These are phyloP conservation scores for Aethionema arabicum DNA, from an alignment of 345 rosid species.

Conservation along the genomic window DNA sequence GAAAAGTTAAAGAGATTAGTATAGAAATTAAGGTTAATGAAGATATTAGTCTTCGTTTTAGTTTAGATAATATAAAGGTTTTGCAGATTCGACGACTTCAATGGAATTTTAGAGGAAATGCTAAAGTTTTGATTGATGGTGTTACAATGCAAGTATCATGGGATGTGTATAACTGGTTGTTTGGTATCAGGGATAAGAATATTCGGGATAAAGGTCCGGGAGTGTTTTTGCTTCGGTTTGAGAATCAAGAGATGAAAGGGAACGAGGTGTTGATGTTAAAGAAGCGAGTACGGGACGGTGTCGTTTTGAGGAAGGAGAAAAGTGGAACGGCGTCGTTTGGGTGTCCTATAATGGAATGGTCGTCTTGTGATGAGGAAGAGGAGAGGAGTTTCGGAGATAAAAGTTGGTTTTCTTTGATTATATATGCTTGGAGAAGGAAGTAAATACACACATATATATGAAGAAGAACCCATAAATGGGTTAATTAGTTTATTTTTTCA, in stretches of 20 bases:
- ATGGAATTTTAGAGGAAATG: slow-evolving; percentile 91
- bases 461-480: too few relatives aligned
- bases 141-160: slow-evolving; percentile 71
- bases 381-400: slow-evolving; percentile 28
- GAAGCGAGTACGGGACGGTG: slow-evolving; percentile 29
- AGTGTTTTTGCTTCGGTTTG: slow-evolving; percentile 76
- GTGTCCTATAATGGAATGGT: slow-evolving; percentile 84
- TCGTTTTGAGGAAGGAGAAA: slow-evolving; percentile 43
- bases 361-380: slow-evolving; percentile 40
- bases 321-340: slow-evolving; percentile 57
- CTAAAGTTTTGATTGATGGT: slow-evolving; percentile 65
- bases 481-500: too few relatives aligned
- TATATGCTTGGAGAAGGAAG: slow-evolving; percentile 71
- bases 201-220: slow-evolving; percentile 46
- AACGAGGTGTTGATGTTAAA: slow-evolving; percentile 30
- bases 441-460: slow-evolving; percentile 9
- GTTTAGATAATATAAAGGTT: slow-evolving; percentile 55
- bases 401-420: slow-evolving; percentile 73
- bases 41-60: slow-evolving; percentile 41
- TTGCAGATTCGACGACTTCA: slow-evolving; percentile 62
- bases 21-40: slow-evolving; percentile 53
- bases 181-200: slow-evolving; percentile 33
- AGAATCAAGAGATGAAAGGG: slow-evolving; percentile 39
- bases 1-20: slow-evolving; percentile 52
- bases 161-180: slow-evolving; percentile 91